Evolutionary conservation across 305 asterid species (phyloP).

Genomic region (Solanum aculeatissimum): DNA sequence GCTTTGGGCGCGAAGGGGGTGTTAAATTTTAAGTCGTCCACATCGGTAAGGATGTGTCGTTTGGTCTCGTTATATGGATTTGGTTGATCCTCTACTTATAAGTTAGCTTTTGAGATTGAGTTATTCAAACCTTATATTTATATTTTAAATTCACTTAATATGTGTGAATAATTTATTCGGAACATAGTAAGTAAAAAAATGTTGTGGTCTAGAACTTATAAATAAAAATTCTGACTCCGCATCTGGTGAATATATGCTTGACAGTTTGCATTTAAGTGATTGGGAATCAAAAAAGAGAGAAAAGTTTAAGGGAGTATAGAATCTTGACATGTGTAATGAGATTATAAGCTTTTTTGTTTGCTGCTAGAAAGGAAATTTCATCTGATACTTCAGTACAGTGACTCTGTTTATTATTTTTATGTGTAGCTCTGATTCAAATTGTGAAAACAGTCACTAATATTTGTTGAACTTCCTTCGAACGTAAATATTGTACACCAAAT

Average conservation of each 20-base stretch:
- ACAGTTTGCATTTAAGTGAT: neutral
- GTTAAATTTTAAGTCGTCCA: neutral
- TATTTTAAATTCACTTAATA: neutral
- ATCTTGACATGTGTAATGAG: neutral
- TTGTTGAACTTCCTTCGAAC: rapidly evolving
- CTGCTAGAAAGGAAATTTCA: neutral
- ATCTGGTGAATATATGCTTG: neutral
- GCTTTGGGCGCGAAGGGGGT: neutral
- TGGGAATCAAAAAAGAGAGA: neutral
- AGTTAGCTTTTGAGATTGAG: too few species aligned
- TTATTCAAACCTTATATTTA: neutral
- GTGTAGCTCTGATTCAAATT: neutral
- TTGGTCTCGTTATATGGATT: neutral
- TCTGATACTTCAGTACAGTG: neutral
- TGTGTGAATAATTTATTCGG: neutral
- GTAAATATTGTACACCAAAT: neutral
- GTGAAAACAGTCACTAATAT: neutral
- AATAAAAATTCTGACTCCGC: neutral
- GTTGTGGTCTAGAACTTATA: neutral
- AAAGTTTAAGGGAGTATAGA: neutral
- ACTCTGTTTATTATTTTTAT: neutral
- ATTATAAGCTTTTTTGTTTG: neutral
- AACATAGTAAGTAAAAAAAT: neutral
- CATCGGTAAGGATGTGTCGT: neutral
- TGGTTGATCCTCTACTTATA: too few species aligned